Conservation (phyloP, 441 rosid species). For the Eutrema salsugineum region DNA sequence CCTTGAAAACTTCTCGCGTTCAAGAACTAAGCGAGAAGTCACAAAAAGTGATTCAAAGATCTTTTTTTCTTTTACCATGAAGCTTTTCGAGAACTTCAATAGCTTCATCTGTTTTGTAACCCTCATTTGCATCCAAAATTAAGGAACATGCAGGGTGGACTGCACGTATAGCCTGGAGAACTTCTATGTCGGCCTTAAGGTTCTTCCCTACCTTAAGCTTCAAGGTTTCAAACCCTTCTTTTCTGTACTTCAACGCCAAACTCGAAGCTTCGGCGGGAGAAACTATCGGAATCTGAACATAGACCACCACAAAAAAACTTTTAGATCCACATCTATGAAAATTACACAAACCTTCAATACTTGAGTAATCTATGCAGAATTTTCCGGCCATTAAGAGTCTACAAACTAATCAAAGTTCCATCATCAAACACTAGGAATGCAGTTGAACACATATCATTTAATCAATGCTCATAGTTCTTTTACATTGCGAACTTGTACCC, state of each 20-base stretch:
- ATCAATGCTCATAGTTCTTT: too few species aligned
- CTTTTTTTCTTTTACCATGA: constrained; percentile 54
- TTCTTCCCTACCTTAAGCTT: constrained; percentile 94
- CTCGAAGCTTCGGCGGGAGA: constrained; percentile 69
- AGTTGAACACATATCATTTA: neutral
- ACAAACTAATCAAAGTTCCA: neutral
- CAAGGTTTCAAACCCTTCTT: constrained; percentile 74
- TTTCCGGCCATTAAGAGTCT: neutral
- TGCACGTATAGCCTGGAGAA: constrained; percentile 75
- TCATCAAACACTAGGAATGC: neutral
- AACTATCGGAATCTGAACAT: constrained; percentile 83
- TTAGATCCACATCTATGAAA: neutral
- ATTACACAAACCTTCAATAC: neutral
- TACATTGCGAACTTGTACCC: too few species aligned
- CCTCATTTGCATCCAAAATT: constrained; percentile 94
- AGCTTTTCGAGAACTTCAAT: constrained; percentile 72
- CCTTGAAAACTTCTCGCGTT: neutral
- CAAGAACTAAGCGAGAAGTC: neutral
- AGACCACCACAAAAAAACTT: constrained; percentile 1
- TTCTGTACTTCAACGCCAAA: constrained; percentile 66
- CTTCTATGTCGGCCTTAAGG: constrained; percentile 64
- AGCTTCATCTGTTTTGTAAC: constrained; percentile 71
- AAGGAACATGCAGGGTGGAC: constrained; percentile 72
- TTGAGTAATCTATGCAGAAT: neutral
- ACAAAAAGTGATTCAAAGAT: neutral